Evolutionary conservation across 805 yeast genomes (phyloP), one percentile per base, ranked within the genome.

Genomic region (Schizosaccharomyces cryophilus): DNA sequence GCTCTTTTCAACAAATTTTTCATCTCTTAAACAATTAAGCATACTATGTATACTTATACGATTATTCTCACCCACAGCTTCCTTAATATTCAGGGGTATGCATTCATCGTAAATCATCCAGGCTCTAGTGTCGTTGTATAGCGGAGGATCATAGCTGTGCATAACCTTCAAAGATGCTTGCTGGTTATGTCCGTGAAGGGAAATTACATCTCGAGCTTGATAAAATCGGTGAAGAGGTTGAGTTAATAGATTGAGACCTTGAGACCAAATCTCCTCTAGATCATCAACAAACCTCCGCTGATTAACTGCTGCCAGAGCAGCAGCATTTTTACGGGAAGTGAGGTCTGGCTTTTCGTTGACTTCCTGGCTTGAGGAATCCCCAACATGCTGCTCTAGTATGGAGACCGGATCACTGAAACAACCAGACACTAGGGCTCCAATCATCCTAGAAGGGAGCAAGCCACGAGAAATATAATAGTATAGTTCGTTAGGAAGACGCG

Each of bases 381-480:
- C 94, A 40, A 81, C 68, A 1, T 89, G 86, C 9, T 84, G 77
- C 62, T 84, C 75, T 63, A 85, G 60, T 21, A 56, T 79, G 78
- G 42, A 74, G 72, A 30, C 60, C 9, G 56, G 56, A 26, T 51
- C 56, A 29, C 35, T 51, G 31, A 51, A 51, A 51, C 56, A 51
- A 1, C 87, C 93, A 62, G 80, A 80, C 0, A 83, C 76, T 21
- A 89, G 74, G 0, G 87, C 79, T 64, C 83, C 84, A 54, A 84
- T 76, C 29, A 86, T 69, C 62, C 80, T 81, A 5, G 83, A 72
- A 6, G 82, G 79, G 13, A 84, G 73, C 29, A 89, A 69, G 1
- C 96, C 97, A 62, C 84, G 70, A 0, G 94, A 83, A 68, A 80
- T 80, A 70, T 87, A 93, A 69, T 83, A 88, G 67, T 80, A 83